These are phyloP conservation scores for Orobanche coerulescens DNA, from an alignment of 257 asterid species.

Conservation along the genomic window DNA sequence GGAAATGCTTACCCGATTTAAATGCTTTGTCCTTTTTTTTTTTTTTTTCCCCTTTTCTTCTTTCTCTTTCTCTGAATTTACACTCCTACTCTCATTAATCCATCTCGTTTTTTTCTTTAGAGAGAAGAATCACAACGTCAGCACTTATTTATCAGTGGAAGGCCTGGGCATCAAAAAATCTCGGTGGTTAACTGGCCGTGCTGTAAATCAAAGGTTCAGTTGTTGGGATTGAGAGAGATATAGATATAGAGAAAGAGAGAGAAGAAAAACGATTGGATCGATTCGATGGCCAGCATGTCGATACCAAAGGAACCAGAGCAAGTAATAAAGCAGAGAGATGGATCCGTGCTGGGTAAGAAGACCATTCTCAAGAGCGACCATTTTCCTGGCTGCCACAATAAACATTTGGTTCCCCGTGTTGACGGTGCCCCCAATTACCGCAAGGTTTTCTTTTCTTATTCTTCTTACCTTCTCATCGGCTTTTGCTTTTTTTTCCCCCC, in stretches of 20 bases:
- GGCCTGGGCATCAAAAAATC: conserved; percentile 10
- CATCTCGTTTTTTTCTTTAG: not conserved
- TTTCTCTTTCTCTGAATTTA: not conserved
- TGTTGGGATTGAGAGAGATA: too few relatives aligned
- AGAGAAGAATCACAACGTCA: not conserved
- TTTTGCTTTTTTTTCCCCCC: not conserved
- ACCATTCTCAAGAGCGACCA: conserved; percentile 98
- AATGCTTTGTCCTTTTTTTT: too few relatives aligned
- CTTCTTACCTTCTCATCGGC: not conserved
- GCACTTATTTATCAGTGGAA: conserved; percentile 8
- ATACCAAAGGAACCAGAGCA: conserved; percentile 84
- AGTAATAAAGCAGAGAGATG: conserved; percentile 85
- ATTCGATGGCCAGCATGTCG: conserved; percentile 37
- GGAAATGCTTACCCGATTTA: conserved; percentile 6
- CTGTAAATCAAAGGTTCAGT: conserved; percentile 21
- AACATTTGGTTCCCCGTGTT: conserved; percentile 70
- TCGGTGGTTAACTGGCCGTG: conserved; percentile 6
- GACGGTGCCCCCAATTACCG: conserved; percentile 98
- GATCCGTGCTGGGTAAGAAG: conserved; percentile 94
- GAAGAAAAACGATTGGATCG: not conserved
- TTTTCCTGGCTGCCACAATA: conserved; percentile 98
- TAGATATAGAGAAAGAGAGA: too few relatives aligned
- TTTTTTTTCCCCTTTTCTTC: too few relatives aligned
- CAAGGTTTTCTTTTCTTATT: conserved; percentile 38
- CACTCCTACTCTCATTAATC: conserved; percentile 3